Evolutionary conservation across 345 rosid genomes (phyloP).

Genomic region (Populus tremula): DNA sequence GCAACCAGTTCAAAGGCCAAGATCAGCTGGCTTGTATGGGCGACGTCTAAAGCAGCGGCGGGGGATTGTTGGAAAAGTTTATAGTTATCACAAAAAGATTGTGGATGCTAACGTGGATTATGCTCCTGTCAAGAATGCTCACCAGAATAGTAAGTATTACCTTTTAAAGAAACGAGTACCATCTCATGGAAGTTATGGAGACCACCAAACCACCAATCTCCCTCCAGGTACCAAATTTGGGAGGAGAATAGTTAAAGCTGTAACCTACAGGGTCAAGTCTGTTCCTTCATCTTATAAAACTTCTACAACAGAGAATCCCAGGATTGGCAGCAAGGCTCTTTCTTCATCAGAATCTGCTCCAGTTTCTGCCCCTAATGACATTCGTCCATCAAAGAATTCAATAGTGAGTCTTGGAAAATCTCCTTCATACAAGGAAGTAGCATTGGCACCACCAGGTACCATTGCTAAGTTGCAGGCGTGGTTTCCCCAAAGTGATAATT

Average conservation of each 20-base stretch:
- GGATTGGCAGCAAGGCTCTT: slow-evolving; percentile 33
- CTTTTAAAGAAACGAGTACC: slow-evolving; percentile 62
- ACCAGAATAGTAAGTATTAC: slow-evolving; percentile 61
- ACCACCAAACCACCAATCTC: slow-evolving; percentile 46
- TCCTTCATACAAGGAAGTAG: slow-evolving; percentile 97
- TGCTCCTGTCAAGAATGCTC: slow-evolving; percentile 45
- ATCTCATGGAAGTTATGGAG: slow-evolving; percentile 62
- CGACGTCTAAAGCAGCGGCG: slow-evolving; percentile 82
- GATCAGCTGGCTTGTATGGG: slow-evolving; percentile 69
- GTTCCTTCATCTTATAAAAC: slow-evolving; percentile 47
- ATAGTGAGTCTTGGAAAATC: slow-evolving; percentile 75
- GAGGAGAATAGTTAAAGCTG: slow-evolving; percentile 70
- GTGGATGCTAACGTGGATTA: slow-evolving; percentile 51
- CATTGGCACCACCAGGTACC: slow-evolving; percentile 92
- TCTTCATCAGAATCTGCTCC: slow-evolving; percentile 45
- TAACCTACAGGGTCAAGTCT: slow-evolving; percentile 82
- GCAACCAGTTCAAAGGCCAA: slow-evolving; percentile 93
- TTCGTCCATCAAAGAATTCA: slow-evolving; percentile 38
- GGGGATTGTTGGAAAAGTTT: slow-evolving; percentile 69
- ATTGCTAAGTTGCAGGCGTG: slow-evolving; percentile 66
- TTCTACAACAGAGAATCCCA: slow-evolving; percentile 36
- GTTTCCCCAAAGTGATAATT: slow-evolving; percentile 43
- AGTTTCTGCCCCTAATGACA: slow-evolving; percentile 38
- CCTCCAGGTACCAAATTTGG: slow-evolving; percentile 71
- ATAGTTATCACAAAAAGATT: slow-evolving; percentile 67